Evolutionary conservation across 805 yeast genomes (phyloP), one percentile per base, ranked within the genome.

Genomic region (Hanseniaspora meyeri): DNA sequence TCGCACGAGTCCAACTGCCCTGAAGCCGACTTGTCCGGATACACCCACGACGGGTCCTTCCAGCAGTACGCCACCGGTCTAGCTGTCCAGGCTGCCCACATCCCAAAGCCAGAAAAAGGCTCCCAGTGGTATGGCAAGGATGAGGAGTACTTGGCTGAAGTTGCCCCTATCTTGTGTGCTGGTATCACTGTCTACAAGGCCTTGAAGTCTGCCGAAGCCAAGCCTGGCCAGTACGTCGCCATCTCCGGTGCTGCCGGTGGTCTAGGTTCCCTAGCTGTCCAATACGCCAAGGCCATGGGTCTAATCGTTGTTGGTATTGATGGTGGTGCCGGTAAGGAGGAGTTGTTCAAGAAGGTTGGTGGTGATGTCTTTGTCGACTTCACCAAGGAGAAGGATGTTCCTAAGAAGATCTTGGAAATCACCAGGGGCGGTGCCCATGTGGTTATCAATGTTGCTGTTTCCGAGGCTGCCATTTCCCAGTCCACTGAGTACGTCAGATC

Each of bases 201-300:
- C 12, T 72, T 81, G 65, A 80, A 80, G 72, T 75, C 80, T 50
- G 82, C 85, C 53, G 68, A 73, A 54, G 65, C 77, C 58, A 60
- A 61, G 49, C 74, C 89, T 19, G 89, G 91, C 65, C 80, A 84
- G 69, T 83, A 83, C 82, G 85, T 82, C 61, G 79, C 81, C 59
- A 74, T 84, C 59, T 80, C 87, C 58, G 90, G 91, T 73, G 89
- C 88, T 60, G 86, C 81, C 69, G 90, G 90, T 69, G 90, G 91
- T 66, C 77, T 84, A 69, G 91, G 90, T 66, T 74, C 87, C 42
- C 71, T 84, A 61, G 88, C 87, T 56, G 74, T 83, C 63, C 89
- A 84, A 72, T 84, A 82, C 71, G 89, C 87, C 60, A 76, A 70
- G 63, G 87, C 87, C 60, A 78, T 83, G 85, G 91, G 90, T 64